Base-by-base conservation (phyloP, 2,329 filamentous ascomycete species). In the Pseudocercospora cruenta region DNA sequence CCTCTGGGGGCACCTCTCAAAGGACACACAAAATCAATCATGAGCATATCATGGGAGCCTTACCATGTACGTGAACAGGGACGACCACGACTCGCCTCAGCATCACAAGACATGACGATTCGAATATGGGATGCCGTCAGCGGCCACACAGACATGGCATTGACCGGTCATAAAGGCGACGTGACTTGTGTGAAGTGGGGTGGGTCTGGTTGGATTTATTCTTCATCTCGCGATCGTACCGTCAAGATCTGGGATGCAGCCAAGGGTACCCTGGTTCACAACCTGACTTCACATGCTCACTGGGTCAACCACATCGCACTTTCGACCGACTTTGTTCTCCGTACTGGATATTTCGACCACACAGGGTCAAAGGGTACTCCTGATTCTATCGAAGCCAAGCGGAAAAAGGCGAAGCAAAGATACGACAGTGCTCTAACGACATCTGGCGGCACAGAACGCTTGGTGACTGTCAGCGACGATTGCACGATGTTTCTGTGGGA, bases 401-500 rank as follows among this genome's bases (percentile, higher is more conserved):
- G 90, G 16, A 82, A 84, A 6, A 92, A 92, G 77, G 94, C 95
- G 0, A 90, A 89, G 77, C 86, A 91, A 72, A 87, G 93, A 26
- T 98, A 97, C 75, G 89, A 95, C 73, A 92, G 93, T 76, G 93
- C 93, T 1, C 92, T 93, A 4, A 91, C 85, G 1, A 67, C 65
- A 12, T 73, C 75, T 6, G 72, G 71, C 12, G 84, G 96, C 22
- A 88, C 91, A 0, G 95, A 99, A 81, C 87, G 92, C 28, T 81
- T 98, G 3, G 91, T 96, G 2, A 96, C 93, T 8, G 95, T 94
- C 2, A 94, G 91, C 71, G 95, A 98, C 76, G 95, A 99, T 78
- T 96, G 94, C 78, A 97, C 94, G 5, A 94, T 99, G 86, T 97
- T 93, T 77, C 85, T 99, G 7, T 99, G 94, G 94, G 92, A 96